A percentile compares a stretch with the other conserved stretches of the same genome.
These are phyloP conservation scores for Halteria grandinella DNA, from an alignment of 73 alveolate genomes.

Conservation along the genomic window DNA sequence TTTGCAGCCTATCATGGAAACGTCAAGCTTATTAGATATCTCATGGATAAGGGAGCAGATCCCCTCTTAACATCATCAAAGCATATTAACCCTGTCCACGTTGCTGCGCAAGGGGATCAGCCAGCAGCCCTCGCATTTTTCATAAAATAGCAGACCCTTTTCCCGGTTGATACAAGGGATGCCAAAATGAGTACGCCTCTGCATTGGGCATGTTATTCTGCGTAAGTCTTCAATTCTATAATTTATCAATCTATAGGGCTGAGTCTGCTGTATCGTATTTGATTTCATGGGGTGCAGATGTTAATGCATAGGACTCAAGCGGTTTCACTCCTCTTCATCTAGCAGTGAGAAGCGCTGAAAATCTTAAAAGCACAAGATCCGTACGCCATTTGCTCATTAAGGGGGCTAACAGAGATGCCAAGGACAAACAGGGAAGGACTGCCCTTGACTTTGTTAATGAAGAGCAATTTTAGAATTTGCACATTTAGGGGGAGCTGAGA, in stretches of 20 bases:
- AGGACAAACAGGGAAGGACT: no score
- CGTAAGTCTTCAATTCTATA: no score
- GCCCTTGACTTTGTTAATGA: no score
- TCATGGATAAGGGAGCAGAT: slow-evolving; percentile 84
- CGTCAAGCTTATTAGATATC: slow-evolving; percentile 67
- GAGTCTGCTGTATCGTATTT: slow-evolving; percentile 74
- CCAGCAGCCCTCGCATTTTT: slow-evolving; percentile 78
- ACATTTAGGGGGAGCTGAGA: no score
- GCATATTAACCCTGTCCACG: slow-evolving; percentile 86
- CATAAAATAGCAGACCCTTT: slow-evolving; percentile 45
- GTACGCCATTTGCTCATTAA: slow-evolving; percentile 46
- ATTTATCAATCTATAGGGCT: slow-evolving; percentile 72
- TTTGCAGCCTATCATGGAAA: slow-evolving; percentile 93
- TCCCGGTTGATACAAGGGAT: slow-evolving; percentile 71
- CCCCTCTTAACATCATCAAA: slow-evolving; percentile 68
- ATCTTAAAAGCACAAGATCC: slow-evolving; percentile 43
- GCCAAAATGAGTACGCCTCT: slow-evolving; percentile 73
- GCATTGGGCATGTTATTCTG: slow-evolving; percentile 86
- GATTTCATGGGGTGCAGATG: slow-evolving; percentile 74
- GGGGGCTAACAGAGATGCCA: no score
- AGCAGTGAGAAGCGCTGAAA: slow-evolving; percentile 64
- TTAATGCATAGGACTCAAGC: slow-evolving; percentile 67
- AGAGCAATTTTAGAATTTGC: no score
- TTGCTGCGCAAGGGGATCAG: slow-evolving; percentile 84
- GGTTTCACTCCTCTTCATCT: slow-evolving; percentile 91